Base-by-base conservation (phyloP, 768 basidiomycete genomes). In the Xerocomus potaroensis region DNA sequence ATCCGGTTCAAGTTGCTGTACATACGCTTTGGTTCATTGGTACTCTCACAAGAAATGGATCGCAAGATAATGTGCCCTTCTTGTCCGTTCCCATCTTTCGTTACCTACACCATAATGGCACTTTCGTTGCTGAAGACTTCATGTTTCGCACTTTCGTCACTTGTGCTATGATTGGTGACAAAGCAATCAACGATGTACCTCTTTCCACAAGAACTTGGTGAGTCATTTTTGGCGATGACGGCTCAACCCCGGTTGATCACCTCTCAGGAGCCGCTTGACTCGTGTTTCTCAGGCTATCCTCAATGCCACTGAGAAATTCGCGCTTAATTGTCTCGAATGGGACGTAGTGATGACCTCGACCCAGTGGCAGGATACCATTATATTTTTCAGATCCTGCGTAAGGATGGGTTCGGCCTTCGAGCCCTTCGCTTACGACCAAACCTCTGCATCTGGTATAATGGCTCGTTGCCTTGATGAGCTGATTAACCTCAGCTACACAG, bases 151-250 rank as follows among this genome's bases (percentile, higher is more conserved):
- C 60, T 14, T 71, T 69, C 38, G 51, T 68, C 31, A 34, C 51
- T 19, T 71, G 64, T 41, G 65, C 69, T 21, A 69, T 71, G 63
- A 56, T 69, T 40, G 51, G 61, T 6, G 67, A 69, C 35, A 69
- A 69, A 44, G 51, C 58, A 8, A 47, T 71, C 21, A 69, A 69
- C 12, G 69, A 69, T 21, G 40, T 40, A 27, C 53, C 59, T 4
- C 62, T 69, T 41, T 46, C 65, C 15, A 51, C 59, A n/a, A 69
- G 46, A 18, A 48, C 49, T 26, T 69, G 67, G 67, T 71, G 16
- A n/a, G 61, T 49, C 19, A 14, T 18, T 40, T 18, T 3, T 5
- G 1, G 21, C 26, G 24, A 14, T 27, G 31, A 18, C 4, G 7
- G n/a, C 14, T 24, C 21, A 31, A 31, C 12, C 24, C 18, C 16